Base-by-base conservation (phyloP, 2,329 filamentous ascomycete species). In the Acephala macrosclerotiorum region DNA sequence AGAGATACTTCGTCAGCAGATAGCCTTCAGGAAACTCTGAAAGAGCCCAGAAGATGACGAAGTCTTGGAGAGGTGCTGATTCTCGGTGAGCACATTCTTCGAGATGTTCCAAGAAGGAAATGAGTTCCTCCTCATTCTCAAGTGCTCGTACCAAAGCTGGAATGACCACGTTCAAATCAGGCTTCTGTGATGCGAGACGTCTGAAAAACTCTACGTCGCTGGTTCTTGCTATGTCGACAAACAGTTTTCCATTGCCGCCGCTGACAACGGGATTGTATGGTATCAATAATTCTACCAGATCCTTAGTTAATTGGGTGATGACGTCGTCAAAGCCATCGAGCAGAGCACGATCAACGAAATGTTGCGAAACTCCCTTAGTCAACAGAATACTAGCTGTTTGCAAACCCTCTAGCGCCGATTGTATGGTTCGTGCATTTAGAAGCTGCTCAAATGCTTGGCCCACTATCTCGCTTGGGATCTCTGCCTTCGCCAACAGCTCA, bases 241-340 rank as follows among this genome's bases (percentile, higher is more conserved):
- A 60, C 22, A 60, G 16, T 49, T 60, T 60, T 4, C 58, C 58
- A 33, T 60, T 25, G 40, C 58, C 58, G 29, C 58, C 58, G 26
- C 40, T 60, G 38, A 49, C 20, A 49, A 49, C 18, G 2, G 58
- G 58, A 3, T 60, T 42, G 40, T 60, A 60, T 49, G 58, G 58
- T 26, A 49, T 60, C 58, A 60, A 33, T n/a, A 60, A 49, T 18
- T 60, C 58, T 18, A 60, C 58, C 40, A 60, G 25, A 18, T 60
- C 40, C 4, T 29, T 22, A 11, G 58, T 60, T 35, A 60, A 33
- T 25, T 60, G 38, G 9, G 9, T 22, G 22, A 60, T 33, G 8
- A 18, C 20, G 26, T 60, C 58, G 38, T 60, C 40, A 49, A 60
- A 60, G 14, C 58, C 40, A 60, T 60, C 58, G 9, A 60, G 58